Evolutionary conservation across 305 asterid genomes (phyloP).

Genomic region (Fraxinus velutina): DNA sequence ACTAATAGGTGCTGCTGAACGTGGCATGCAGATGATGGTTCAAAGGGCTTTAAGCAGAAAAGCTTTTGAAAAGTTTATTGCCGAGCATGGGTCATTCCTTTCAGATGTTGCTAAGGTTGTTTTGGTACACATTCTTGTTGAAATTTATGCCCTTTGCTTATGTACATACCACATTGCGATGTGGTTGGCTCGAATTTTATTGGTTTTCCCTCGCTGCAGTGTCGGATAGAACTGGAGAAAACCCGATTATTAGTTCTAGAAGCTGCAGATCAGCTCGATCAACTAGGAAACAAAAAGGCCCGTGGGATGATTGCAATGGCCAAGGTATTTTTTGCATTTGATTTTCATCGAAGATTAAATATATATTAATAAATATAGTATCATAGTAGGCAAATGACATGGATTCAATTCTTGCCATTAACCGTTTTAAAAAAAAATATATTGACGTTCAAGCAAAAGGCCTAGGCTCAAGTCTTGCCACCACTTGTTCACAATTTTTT

Average conservation of each 20-base stretch:
- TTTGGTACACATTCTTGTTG: neutral
- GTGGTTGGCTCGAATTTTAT: neutral
- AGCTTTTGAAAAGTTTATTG: constrained; percentile 72
- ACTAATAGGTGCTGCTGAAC: constrained; percentile 87
- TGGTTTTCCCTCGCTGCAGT: constrained; percentile 37
- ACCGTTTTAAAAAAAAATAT: neutral
- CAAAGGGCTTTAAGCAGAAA: constrained; percentile 76
- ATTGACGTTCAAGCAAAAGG: neutral
- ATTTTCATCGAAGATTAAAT: neutral
- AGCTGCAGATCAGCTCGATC: constrained; percentile 95
- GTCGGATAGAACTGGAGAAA: constrained; percentile 84
- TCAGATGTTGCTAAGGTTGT: constrained; percentile 83
- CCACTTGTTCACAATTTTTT: neutral
- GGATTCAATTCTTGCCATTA: neutral
- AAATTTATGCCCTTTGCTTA: neutral
- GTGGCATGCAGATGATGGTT: constrained; percentile 84
- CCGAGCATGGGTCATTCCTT: constrained; percentile 85
- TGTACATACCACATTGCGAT: neutral
- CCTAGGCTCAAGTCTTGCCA: neutral
- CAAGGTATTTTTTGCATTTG: constrained; percentile 46
- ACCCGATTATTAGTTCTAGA: constrained; percentile 83
- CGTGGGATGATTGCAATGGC: constrained; percentile 94
- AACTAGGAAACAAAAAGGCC: constrained; percentile 71
- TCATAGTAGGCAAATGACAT: neutral
- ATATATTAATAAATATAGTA: neutral